Evolutionary conservation across 768 basidiomycete genomes (phyloP), one percentile per base, ranked within the genome.

Genomic region (Kwoniella botswanensis): DNA sequence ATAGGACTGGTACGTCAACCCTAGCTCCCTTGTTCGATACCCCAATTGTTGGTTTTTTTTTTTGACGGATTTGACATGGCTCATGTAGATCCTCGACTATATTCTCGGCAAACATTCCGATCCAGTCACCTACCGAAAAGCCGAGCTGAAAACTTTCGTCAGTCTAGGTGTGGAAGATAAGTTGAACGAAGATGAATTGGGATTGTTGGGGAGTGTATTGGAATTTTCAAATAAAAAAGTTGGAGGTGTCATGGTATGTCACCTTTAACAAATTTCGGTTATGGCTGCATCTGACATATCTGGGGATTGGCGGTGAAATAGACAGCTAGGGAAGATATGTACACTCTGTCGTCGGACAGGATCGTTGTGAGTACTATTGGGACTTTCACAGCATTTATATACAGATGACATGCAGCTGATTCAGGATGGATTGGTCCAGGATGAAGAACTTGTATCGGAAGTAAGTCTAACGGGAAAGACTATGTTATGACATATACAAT

Each of bases 211-310:
- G 3, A 76, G 75, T 60, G 77, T 80, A 7, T 59, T 82, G 62
- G 81, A 82, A 56, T 76, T 82, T 61, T 73, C 79, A 10, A 79
- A 75, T 3, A 82, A 82, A 71, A 81, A 70, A 6, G 81, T 82
- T 2, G 29, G 54, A 35, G 74, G 73, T 24, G 70, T 81, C 54
- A 82, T 82, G 81, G 80, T 81, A 57, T 41, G 76, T 61, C 57
- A 21, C 18, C 44, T 1, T 11, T 26, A 7, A 53, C 10, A n/a
- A 53, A n/a, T 50, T 21, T 18, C 43, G 29, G 29, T 29, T 6
- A 29, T 29, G 29, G 4, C 29, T 29, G 3, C 4, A 5, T 62
- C 13, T 46, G 60, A 15, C 18, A 18, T 22, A 10, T 12, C 18
- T 18, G 0, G 24, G n/a, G 55, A 52, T 18, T 50, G 41, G 41